These are phyloP conservation scores for Diaporthe vaccinii DNA, from an alignment of 2,329 filamentous ascomycete species.

Conservation along the genomic window DNA sequence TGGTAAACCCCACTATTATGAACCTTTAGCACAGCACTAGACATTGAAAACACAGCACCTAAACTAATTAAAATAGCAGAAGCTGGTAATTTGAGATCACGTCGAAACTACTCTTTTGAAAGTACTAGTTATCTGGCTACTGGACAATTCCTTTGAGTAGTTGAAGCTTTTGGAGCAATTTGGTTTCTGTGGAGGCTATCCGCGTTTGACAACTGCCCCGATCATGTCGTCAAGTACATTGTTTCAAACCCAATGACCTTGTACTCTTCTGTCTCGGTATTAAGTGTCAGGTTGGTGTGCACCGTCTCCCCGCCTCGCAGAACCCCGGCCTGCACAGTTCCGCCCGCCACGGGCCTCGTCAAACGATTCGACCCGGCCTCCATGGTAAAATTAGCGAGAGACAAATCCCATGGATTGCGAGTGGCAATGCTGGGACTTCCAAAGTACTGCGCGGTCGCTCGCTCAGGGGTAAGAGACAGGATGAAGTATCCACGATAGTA, in stretches of 20 bases:
- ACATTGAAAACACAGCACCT: too few species aligned
- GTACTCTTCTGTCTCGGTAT: constrained; percentile 20
- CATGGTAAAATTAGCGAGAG: constrained; percentile 79
- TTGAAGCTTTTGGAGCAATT: background rate
- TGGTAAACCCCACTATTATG: too few species aligned
- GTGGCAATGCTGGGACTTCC: constrained; percentile 71
- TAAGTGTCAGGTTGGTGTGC: constrained; percentile 19
- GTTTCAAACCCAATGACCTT: constrained; percentile 28
- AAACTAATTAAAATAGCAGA: background rate
- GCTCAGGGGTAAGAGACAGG: constrained; percentile 69
- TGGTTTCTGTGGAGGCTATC: background rate
- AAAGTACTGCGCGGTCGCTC: constrained; percentile 75
- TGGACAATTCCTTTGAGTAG: background rate
- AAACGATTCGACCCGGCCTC: constrained; percentile 71
- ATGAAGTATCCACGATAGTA: constrained; percentile 83
- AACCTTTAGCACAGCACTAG: too few species aligned
- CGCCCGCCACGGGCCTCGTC: constrained; percentile 56
- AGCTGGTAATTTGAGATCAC: background rate
- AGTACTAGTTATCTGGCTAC: background rate
- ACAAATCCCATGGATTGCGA: constrained; percentile 74
- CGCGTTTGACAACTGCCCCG: too few species aligned
- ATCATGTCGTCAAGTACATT: constrained; percentile 8
- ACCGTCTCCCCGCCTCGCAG: constrained; percentile 58
- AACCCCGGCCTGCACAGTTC: constrained; percentile 65
- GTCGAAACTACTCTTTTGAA: background rate